Base-by-base conservation (phyloP, 257 asterid genomes). In the Nicotiana tabacum region DNA sequence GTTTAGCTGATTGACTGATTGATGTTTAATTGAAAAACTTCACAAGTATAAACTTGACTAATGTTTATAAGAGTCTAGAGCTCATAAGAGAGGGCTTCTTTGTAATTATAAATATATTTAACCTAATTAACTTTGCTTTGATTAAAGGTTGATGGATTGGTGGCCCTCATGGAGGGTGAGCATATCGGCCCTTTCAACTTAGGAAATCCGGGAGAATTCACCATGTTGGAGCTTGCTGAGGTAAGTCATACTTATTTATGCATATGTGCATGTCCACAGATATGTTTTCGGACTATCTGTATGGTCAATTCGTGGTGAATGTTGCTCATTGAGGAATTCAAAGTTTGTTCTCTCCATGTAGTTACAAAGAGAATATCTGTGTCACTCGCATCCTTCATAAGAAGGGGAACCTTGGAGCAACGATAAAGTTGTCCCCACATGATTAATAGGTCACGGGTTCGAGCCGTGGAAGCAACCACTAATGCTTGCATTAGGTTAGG, bases 151-250 rank as follows among this genome's bases (percentile, higher is more conserved):
- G 89, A 89, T 83, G 92, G 92, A 56, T 77, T 89, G 80, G 83
- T 88, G 83, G 91, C 91, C 15, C 77, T 90, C 83, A 89, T 89
- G 92, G 92, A 89, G 81, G 78, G 88, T 2, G 92, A 89, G 86
- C 92, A 89, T n/a, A 86, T 86, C n/a, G 92, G 92, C 9, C 92
- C 92, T 15, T 90, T 90, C 90, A 90, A 90, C 85, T 82, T 90
- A 86, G 92, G 92, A 18, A 90, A 90, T 53, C 92, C 91, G 0
- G 91, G 92, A 64, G 92, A 90, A 83, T 90, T 89, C 88, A 87
- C 92, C 32, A 89, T 89, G 92, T 48, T 89, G 74, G 90, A 89
- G 84, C 92, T 89, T 55, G 91, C 91, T 11, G 89, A 88, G 89
- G 92, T 88, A 74, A 46, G 88, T 84, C 72, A 21, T 80, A 58